A percentile compares a stretch with the other conserved stretches of the same genome.
Evolutionary conservation across 148 eudicot genomes (phyloP).

Genomic region (Chenopodium formosanum): DNA sequence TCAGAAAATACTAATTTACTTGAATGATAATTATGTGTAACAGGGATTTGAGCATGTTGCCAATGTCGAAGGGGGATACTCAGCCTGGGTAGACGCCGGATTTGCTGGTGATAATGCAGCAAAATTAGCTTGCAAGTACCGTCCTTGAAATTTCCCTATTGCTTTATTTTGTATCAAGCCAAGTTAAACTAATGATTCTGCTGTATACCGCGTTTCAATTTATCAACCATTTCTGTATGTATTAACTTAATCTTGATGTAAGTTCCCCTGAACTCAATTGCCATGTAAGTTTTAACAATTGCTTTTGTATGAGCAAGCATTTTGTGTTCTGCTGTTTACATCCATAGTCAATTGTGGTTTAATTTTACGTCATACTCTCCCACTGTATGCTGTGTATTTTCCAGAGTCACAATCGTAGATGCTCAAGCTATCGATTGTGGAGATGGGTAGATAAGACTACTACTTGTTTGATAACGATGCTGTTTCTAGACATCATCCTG

Average conservation of each 20-base stretch:
- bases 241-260: neutral
- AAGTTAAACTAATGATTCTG: neutral
- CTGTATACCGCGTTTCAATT: neutral
- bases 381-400: neutral
- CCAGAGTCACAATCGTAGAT: neutral
- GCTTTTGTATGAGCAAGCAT: neutral
- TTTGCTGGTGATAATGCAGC: constrained; percentile 38
- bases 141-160: constrained; percentile 10
- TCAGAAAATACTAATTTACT: neutral
- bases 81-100: constrained; percentile 55
- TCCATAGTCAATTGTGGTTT: too few relatives aligned
- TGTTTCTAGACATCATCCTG: too few relatives aligned
- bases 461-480: too few relatives aligned
- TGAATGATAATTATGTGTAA: neutral
- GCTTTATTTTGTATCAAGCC: neutral
- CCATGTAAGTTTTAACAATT: too few relatives aligned
- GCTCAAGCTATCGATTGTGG: neutral
- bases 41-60: constrained; percentile 56
- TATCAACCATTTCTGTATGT: neutral
- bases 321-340: too few relatives aligned
- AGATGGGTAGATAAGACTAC: neutral
- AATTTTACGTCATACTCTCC: too few relatives aligned
- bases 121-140: constrained; percentile 38
- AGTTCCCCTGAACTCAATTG: neutral
- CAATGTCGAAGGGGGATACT: constrained; percentile 58